Base-by-base conservation (phyloP, 129 eudicot genomes). In the Chrysanthemum lavandulifolium region DNA sequence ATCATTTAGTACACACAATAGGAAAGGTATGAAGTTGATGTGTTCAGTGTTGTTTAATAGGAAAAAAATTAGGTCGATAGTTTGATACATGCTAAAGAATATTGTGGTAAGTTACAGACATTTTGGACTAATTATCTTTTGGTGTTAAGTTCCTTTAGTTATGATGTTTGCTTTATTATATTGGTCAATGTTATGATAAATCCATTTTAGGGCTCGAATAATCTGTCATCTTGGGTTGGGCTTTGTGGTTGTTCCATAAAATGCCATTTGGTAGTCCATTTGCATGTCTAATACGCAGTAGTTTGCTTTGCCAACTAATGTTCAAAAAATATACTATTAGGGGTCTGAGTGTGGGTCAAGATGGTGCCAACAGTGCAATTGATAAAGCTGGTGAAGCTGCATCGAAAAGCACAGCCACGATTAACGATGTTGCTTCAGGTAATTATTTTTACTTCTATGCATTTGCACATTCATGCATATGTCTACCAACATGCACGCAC, bases 371-470 rank as follows among this genome's bases (percentile, higher is more conserved):
- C 12, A 71, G 15, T 43, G 57, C 69, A n/a, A 61, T 62, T n/a
- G 79, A 84, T 61, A 81, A 74, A 57, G 80, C 82, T 27, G 58
- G 83, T 10, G 80, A 79, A 25, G 86, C 82, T 73, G 90, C 85
- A n/a, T 76, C 82, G 18, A 81, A 68, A 18, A 79, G 83, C 70
- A 81, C 88, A 25, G 70, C 83, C 1, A 43, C 86, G 2, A 15
- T 84, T 50, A 84, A 84, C 59, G 56, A 78, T 45, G 85, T 68
- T 57, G 85, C 82, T 40, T 58, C 72, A 25, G 86, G 90, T 89
- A 58, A 68, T 66, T 67, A 13, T 25, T 40, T 12, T 19, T 76
- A 11, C 19, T 40, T 19, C 9, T 13, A 58, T 73, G 57, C 18
- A 10, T n/a, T 31, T 58, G 58, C 52, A 72, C 59, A n/a, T 33